These are phyloP conservation scores for Parafenestella ontariensis DNA, from an alignment of 2,329 filamentous ascomycete genomes.

Conservation along the genomic window DNA sequence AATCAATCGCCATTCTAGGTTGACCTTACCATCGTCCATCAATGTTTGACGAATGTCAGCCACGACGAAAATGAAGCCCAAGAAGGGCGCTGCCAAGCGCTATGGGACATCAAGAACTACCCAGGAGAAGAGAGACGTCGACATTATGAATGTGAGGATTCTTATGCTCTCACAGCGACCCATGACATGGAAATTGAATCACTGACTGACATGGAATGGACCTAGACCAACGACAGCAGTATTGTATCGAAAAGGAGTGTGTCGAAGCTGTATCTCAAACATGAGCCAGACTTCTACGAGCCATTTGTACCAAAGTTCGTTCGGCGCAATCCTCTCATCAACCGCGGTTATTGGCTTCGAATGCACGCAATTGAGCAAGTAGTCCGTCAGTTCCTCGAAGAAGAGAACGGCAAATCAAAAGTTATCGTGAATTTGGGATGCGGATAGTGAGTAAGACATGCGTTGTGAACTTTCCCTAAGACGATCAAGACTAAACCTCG, in stretches of 20 bases:
- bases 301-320: slow-evolving; percentile 87
- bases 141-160: slow-evolving; percentile 62
- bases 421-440: slow-evolving; percentile 85
- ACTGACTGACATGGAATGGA: slow-evolving; percentile 51
- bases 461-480: not conserved
- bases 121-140: slow-evolving; percentile 55
- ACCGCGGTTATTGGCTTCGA: slow-evolving; percentile 86
- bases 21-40: slow-evolving; percentile 2
- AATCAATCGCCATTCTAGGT: slow-evolving; percentile 17
- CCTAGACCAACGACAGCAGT: slow-evolving; percentile 81
- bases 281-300: slow-evolving; percentile 82
- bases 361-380: slow-evolving; percentile 81
- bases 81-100: slow-evolving; percentile 15
- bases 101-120: slow-evolving; percentile 25
- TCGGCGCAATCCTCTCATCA: slow-evolving; percentile 85
- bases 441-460: slow-evolving; percentile 74
- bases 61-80: slow-evolving; percentile 16
- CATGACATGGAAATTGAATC: not conserved
- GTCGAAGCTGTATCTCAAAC: slow-evolving; percentile 81
- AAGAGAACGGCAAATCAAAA: slow-evolving; percentile 64
- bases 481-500: slow-evolving; percentile 23
- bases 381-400: slow-evolving; percentile 75
- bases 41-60: slow-evolving; percentile 16
- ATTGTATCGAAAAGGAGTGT: slow-evolving; percentile 93
- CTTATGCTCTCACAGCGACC: not conserved